Percentiles rank a stretch among this genome's conserved stretches.
Evolutionary conservation across 2,329 filamentous ascomycete species (phyloP).

Genomic region (Pseudogymnoascus sp.): DNA sequence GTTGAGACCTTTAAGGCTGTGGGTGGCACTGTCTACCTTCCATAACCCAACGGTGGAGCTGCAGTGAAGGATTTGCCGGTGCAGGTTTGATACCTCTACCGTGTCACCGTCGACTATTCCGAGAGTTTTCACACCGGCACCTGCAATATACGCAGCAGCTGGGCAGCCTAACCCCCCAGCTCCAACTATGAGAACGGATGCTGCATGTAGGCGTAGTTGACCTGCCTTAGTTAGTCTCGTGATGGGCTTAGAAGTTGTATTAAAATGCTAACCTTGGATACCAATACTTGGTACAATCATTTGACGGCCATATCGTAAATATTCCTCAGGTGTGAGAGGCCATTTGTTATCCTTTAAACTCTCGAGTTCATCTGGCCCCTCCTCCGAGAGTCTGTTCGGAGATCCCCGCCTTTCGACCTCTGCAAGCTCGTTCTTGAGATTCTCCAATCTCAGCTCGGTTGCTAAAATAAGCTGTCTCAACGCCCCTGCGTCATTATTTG

Average conservation of each 20-base stretch:
- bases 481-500: neutral
- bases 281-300: conserved; percentile 82
- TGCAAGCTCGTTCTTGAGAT: conserved; percentile 39
- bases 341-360: conserved; percentile 40
- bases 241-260: neutral
- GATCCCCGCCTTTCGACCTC: conserved; percentile 18
- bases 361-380: conserved; percentile 7
- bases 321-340: conserved; percentile 67
- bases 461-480: conserved; percentile 41
- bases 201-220: conserved; percentile 63
- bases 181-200: conserved; percentile 74
- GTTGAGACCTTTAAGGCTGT: conserved; percentile 62
- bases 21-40: conserved; percentile 73
- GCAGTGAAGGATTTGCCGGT: conserved; percentile 80
- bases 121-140: conserved; percentile 75
- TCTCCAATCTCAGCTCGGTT: conserved; percentile 41
- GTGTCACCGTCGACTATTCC: conserved; percentile 81
- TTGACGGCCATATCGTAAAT: conserved; percentile 80
- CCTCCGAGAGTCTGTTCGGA: conserved; percentile 9
- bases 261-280: conserved; percentile 50
- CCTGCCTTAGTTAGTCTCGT: conserved; percentile 40
- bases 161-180: conserved; percentile 88
- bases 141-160: conserved; percentile 84
- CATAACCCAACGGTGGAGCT: conserved; percentile 61
- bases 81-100: conserved; percentile 85